Conservation (phyloP, 805 yeast species). For the Barnettozyma botsteinii region DNA sequence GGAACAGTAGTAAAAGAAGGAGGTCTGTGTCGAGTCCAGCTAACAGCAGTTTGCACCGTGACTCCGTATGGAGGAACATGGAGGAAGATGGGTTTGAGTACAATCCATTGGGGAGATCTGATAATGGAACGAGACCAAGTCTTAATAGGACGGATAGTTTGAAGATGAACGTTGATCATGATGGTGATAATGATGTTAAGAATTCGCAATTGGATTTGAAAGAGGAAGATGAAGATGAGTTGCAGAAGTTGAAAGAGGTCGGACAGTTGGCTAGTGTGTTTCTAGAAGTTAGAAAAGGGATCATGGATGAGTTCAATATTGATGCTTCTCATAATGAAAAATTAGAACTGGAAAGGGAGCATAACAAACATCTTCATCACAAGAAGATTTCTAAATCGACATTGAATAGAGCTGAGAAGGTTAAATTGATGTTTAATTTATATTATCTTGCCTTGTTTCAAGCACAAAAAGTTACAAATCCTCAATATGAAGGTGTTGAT, state of each 20-base stretch:
- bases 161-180: background rate
- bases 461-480: slow-evolving; percentile 13
- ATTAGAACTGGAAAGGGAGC: slow-evolving; percentile 19
- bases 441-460: slow-evolving; percentile 23
- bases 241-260: slow-evolving; percentile 24
- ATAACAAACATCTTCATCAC: slow-evolving; percentile 7
- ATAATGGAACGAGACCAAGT: background rate
- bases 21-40: background rate
- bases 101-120: slow-evolving; percentile 17
- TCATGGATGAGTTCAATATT: slow-evolving; percentile 39
- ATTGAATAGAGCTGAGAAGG: slow-evolving; percentile 42
- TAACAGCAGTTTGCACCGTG: background rate
- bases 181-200: too few relatives aligned
- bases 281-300: slow-evolving; percentile 36
- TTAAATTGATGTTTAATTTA: slow-evolving; percentile 33
- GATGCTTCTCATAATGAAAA: slow-evolving; percentile 23
- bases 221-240: slow-evolving; percentile 1
- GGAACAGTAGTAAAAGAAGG: background rate
- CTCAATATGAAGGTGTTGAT: slow-evolving; percentile 41
- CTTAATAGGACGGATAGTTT: background rate
- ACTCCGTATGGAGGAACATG: background rate
- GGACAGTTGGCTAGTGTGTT: slow-evolving; percentile 36
- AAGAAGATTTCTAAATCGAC: slow-evolving; percentile 32
- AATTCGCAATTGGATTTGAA: background rate
- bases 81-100: slow-evolving; percentile 22